Percentiles rank a stretch among this genome's conserved stretches.
phyloP scores from a whole-genome alignment of 2,329 filamentous ascomycete species.

The Geoglossum cookeanum region DNA sequence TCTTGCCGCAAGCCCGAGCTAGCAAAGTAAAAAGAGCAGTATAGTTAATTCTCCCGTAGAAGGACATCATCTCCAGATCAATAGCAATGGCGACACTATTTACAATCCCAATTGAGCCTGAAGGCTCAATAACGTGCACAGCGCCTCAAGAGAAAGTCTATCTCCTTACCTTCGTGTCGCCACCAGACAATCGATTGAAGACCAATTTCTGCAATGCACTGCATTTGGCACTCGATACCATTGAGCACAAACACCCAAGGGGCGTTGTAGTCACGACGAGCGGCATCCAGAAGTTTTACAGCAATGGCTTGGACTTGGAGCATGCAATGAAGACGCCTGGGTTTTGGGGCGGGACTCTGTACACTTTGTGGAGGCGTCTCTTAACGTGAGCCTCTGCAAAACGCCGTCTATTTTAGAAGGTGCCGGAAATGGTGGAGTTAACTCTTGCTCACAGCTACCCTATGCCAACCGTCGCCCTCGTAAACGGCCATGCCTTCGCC shows the following conservation, averaged over 20 bases:
- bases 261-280: conserved; percentile 65
- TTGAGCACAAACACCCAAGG: conserved; percentile 47
- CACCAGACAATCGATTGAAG: conserved; percentile 59
- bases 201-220: conserved; percentile 48
- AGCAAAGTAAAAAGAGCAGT: neutral
- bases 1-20: neutral
- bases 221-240: conserved; percentile 51
- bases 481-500: conserved; percentile 69
- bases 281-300: conserved; percentile 60
- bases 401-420: neutral
- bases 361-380: conserved; percentile 44
- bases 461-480: conserved; percentile 62
- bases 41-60: neutral
- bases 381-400: conserved; percentile 27
- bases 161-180: conserved; percentile 49
- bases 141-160: conserved; percentile 43
- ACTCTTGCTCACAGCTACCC: conserved; percentile 32
- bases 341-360: conserved; percentile 44
- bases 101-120: neutral
- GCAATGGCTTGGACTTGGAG: conserved; percentile 61
- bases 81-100: conserved; percentile 1
- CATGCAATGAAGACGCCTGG: conserved; percentile 39
- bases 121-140: conserved; percentile 33
- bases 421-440: neutral
- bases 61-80: neutral